Evolutionary conservation across 257 asterid genomes (phyloP).

Genomic region (Solanum tacnaense): DNA sequence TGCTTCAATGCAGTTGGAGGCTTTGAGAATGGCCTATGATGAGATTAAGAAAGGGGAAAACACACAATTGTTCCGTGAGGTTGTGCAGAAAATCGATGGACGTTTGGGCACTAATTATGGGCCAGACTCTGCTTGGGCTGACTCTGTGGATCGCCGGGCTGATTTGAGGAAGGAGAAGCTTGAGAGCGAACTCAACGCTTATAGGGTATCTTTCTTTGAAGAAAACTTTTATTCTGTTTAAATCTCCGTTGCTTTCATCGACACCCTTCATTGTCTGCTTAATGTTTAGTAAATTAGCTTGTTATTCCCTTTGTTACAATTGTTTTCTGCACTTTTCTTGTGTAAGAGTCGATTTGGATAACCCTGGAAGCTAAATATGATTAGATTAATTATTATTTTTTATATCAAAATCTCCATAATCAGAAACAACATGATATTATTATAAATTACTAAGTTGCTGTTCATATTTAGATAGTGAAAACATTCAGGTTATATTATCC

Average conservation of each 20-base stretch:
- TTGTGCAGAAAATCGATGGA: conserved; percentile 65
- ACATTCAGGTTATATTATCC: not conserved
- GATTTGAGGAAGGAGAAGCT: conserved; percentile 75
- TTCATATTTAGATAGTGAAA: not conserved
- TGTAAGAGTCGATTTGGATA: not conserved
- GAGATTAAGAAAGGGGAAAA: conserved; percentile 94
- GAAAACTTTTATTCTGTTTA: not conserved
- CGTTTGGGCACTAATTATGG: conserved; percentile 64
- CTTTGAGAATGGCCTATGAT: conserved; percentile 87
- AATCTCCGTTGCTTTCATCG: not conserved
- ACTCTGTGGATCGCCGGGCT: conserved; percentile 76
- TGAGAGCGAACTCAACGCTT: conserved; percentile 85
- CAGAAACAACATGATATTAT: not conserved
- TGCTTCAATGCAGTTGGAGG: conserved; percentile 67
- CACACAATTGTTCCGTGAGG: conserved; percentile 69
- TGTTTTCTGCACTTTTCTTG: not conserved
- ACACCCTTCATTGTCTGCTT: not conserved
- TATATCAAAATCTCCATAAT: not conserved
- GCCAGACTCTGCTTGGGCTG: conserved; percentile 58
- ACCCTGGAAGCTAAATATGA: not conserved
- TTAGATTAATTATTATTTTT: not conserved
- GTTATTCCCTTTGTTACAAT: not conserved
- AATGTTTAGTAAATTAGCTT: not conserved
- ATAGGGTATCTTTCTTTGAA: conserved; percentile 34
- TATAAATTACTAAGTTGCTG: not conserved